Percentiles rank a stretch among this genome's conserved stretches.
These are phyloP conservation scores for Escallonia rubra DNA, from an alignment of 129 eudicot genomes.

Conservation along the genomic window DNA sequence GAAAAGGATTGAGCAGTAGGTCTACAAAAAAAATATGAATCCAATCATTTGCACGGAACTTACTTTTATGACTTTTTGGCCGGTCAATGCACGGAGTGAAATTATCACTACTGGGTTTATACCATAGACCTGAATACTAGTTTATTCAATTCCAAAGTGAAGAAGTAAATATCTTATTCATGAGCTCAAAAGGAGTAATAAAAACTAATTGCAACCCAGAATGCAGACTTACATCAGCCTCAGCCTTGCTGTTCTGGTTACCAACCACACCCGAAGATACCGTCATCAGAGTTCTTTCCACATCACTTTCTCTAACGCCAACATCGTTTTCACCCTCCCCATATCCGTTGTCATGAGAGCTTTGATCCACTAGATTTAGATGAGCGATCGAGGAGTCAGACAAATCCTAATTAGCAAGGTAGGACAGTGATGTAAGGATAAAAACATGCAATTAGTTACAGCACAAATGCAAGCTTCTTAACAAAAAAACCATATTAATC, in stretches of 20 bases:
- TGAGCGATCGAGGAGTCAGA: slow-evolving; percentile 44
- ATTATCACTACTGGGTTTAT: slow-evolving; percentile 73
- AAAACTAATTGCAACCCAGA: not conserved
- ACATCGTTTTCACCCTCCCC: slow-evolving; percentile 23
- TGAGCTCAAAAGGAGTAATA: not conserved
- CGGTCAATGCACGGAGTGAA: slow-evolving; percentile 73
- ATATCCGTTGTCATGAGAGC: slow-evolving; percentile 36
- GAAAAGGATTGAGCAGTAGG: slow-evolving; percentile 12
- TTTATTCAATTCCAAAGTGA: slow-evolving; percentile 25
- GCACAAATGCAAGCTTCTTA: not conserved
- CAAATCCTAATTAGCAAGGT: slow-evolving; percentile 45
- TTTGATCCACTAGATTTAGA: slow-evolving; percentile 36
- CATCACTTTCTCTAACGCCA: slow-evolving; percentile 33
- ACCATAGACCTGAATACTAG: slow-evolving; percentile 83
- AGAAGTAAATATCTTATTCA: slow-evolving; percentile 3
- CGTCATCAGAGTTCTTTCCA: slow-evolving; percentile 57
- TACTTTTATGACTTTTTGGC: slow-evolving; percentile 77
- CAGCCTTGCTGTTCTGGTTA: slow-evolving; percentile 28
- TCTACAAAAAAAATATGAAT: slow-evolving; percentile 4
- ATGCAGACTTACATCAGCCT: slow-evolving; percentile 53
- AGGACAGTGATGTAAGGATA: slow-evolving; percentile 7
- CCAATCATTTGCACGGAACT: slow-evolving; percentile 10
- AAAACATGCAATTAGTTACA: not conserved
- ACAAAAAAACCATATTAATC: not conserved
- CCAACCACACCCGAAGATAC: slow-evolving; percentile 54